Base-by-base conservation (phyloP, 257 asterid species). In the Nicotiana tabacum region DNA sequence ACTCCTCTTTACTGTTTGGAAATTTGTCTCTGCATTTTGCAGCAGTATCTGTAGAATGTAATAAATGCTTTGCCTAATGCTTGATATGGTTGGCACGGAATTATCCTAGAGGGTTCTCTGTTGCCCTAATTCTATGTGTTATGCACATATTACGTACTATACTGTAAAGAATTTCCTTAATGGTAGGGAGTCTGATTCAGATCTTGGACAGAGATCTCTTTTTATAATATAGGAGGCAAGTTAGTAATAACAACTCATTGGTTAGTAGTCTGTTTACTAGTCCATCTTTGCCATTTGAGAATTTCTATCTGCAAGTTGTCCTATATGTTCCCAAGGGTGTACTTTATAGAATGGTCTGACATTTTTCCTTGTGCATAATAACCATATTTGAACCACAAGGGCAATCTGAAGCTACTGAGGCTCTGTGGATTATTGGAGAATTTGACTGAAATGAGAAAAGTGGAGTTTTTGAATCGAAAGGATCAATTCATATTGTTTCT, bases 31-130 rank as follows among this genome's bases (percentile, higher is more conserved):
- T 53, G 43, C 64, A 51, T 51, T 48, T 15, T 74, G 16, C 79
- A 27, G 62, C 27, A 24, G 48, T 74, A 27, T 27, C 21, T 48
- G 15, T 74, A 51, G 27, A 74, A 74, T 74, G 80, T 74, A 51
- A 51, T 74, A 74, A 27, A 74, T 74, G 80, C 80, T 74, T 13
- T 46, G 62, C 64, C 64, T 51, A 74, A 74, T 51, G 24, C 53
- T 51, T 51, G 16, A 53, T 74, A 27, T 15, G 64, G 64, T 74
- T 74, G 62, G 61, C 43, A 48, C n/a, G 51, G 64, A 74, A 15
- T 51, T 30, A 13, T 74, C 27, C 62, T 74, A 74, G 62, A 51
- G 15, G 64, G 11, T 74, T 74, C 16, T 48, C 4, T 48, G 80
- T 74, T 48, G 8, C 80, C 64, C 16, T 48, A 48, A 27, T 74